Percentiles rank a stretch among this genome's conserved stretches.
Conservation (phyloP, 148 eudicot species). For the Rhododendron vialii region DNA sequence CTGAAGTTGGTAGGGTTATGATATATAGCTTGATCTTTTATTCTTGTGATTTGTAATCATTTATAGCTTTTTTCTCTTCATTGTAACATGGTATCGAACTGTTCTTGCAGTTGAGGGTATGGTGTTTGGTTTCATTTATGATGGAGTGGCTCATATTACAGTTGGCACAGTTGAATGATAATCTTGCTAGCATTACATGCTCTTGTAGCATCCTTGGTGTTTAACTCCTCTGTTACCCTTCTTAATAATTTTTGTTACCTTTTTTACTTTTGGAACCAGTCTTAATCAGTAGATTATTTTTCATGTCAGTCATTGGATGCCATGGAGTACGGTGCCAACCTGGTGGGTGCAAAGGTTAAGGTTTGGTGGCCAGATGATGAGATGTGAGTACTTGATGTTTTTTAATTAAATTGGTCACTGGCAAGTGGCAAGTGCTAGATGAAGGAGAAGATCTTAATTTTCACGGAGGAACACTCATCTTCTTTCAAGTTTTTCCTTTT, state of each 20-base stretch:
- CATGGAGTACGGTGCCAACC: conserved; percentile 29
- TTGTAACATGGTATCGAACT: not conserved
- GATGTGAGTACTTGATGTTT: conserved; percentile 34
- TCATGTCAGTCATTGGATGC: conserved; percentile 40
- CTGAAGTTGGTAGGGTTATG: not conserved
- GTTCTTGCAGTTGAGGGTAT: not conserved
- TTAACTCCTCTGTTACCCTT: not conserved
- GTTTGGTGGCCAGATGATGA: conserved; percentile 86
- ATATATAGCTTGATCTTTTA: not conserved
- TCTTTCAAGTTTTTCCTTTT: not conserved
- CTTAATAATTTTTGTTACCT: not conserved
- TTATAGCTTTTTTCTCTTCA: not conserved
- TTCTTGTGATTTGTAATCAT: not conserved
- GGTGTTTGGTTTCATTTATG: not conserved
- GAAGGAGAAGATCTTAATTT: not conserved
- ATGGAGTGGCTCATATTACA: not conserved
- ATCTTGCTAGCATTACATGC: not conserved
- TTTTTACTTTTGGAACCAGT: conserved; percentile 4
- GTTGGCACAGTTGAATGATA: not conserved
- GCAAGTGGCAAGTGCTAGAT: not conserved
- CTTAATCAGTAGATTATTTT: conserved; percentile 9
- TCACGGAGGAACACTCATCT: not conserved
- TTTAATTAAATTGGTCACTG: not conserved
- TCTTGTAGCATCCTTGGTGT: not conserved
- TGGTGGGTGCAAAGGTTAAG: conserved; percentile 57